Conservation (phyloP, 1,139 yeast genomes). For the Geotrichum phurueaensis region DNA sequence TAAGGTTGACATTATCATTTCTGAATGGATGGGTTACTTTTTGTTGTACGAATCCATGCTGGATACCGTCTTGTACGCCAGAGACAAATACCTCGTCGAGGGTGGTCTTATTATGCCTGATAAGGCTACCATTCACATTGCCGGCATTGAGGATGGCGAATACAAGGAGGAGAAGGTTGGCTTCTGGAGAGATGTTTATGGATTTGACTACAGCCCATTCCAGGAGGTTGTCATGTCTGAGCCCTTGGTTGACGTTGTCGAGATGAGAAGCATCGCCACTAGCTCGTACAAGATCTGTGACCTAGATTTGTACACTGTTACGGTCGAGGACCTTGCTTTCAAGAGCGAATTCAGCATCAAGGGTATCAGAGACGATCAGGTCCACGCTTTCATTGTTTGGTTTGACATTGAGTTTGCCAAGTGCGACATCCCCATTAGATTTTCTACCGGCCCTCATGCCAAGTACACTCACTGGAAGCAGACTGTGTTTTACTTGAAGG, state of each 20-base stretch:
- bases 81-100: conserved; percentile 81
- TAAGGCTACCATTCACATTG: conserved; percentile 82
- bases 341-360: conserved; percentile 57
- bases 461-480: conserved; percentile 76
- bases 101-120: conserved; percentile 95
- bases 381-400: conserved; percentile 92
- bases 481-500: conserved; percentile 84
- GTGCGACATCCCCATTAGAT: conserved; percentile 36
- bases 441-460: conserved; percentile 45
- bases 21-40: conserved; percentile 99
- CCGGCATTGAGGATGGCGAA: conserved; percentile 91
- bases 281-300: conserved; percentile 65
- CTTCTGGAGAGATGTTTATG: conserved; percentile 96
- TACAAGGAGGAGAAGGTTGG: conserved; percentile 89
- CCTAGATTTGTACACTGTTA: conserved; percentile 85
- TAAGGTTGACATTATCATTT: conserved; percentile 86
- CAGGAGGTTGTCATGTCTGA: conserved; percentile 76
- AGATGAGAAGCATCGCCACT: conserved; percentile 69
- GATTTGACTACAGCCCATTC: conserved; percentile 82
- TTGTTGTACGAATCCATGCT: conserved; percentile 94
- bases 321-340: conserved; percentile 75
- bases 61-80: conserved; percentile 90
- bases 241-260: conserved; percentile 92
- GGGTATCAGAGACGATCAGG: conserved; percentile 71
- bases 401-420: conserved; percentile 84